Evolutionary conservation across 495 filamentous ascomycete species (phyloP).

Genomic region (Penicillium tannophilum): DNA sequence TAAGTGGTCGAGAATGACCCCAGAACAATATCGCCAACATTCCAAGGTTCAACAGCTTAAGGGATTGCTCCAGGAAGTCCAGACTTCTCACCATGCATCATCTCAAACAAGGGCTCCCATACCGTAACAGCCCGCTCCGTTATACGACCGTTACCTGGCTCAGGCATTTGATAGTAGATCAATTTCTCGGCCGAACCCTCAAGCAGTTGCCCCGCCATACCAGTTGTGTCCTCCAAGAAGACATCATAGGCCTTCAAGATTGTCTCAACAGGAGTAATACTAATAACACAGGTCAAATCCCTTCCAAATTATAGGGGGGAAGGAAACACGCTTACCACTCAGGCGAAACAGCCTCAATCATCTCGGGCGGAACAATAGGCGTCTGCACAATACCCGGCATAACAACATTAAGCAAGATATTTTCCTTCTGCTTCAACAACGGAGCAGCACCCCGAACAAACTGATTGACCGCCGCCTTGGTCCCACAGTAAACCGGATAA

Average conservation of each 20-base stretch:
- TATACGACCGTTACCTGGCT: conserved; percentile 28
- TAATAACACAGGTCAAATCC: background rate
- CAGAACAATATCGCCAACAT: background rate
- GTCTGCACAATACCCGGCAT: conserved; percentile 33
- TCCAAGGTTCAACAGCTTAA: background rate
- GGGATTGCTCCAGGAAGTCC: conserved; percentile 27
- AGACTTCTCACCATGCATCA: conserved; percentile 32
- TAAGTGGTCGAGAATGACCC: too few relatives aligned
- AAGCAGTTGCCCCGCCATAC: conserved; percentile 30
- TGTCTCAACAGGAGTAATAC: conserved; percentile 29
- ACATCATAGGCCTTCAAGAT: conserved; percentile 27
- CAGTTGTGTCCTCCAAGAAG: conserved; percentile 31
- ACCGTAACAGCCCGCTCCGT: conserved; percentile 33
- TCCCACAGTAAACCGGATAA: conserved; percentile 34
- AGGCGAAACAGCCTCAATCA: conserved; percentile 28
- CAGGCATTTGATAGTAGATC: conserved; percentile 26
- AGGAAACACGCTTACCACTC: too few relatives aligned
- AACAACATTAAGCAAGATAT: conserved; percentile 33
- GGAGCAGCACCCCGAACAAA: conserved; percentile 32
- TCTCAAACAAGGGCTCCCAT: conserved; percentile 36
- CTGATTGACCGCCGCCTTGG: conserved; percentile 32
- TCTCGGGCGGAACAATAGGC: conserved; percentile 31
- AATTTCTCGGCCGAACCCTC: conserved; percentile 32
- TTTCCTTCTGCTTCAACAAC: conserved; percentile 31
- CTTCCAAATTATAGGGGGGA: too few relatives aligned